These are phyloP conservation scores for Boletellus ananas DNA, from an alignment of 768 basidiomycete species.

Conservation along the genomic window DNA sequence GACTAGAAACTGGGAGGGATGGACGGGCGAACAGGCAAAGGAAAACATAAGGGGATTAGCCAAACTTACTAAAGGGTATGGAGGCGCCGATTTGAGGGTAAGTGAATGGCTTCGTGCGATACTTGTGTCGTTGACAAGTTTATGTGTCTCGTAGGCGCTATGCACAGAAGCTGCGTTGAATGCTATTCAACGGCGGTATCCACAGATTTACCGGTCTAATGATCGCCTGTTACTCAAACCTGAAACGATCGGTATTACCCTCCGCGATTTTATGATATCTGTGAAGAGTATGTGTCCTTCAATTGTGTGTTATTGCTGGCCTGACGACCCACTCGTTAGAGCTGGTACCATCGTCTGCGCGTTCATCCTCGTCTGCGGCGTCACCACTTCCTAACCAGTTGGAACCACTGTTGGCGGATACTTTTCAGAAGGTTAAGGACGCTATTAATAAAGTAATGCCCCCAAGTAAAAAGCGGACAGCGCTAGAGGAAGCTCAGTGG, in stretches of 20 bases:
- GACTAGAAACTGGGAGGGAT: slow-evolving; percentile 86
- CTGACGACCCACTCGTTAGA: slow-evolving; percentile 46
- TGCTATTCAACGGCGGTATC: slow-evolving; percentile 92
- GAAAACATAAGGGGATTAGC: slow-evolving; percentile 65
- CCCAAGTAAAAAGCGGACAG: slow-evolving; percentile 71
- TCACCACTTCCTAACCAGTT: slow-evolving; percentile 83
- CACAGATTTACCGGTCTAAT: slow-evolving; percentile 92
- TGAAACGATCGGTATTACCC: slow-evolving; percentile 75
- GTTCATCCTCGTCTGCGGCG: slow-evolving; percentile 84
- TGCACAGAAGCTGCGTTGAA: slow-evolving; percentile 97
- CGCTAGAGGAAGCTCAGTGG: slow-evolving; percentile 93
- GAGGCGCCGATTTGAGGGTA: slow-evolving; percentile 93
- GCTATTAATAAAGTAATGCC: slow-evolving; percentile 78
- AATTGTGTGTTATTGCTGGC: neutral
- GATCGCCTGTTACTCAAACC: slow-evolving; percentile 84
- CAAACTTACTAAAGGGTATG: slow-evolving; percentile 93
- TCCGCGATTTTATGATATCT: slow-evolving; percentile 96
- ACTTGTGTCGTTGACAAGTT: slow-evolving; percentile 1
- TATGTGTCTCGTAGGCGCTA: slow-evolving; percentile 54
- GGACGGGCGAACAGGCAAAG: slow-evolving; percentile 52
- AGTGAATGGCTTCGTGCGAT: slow-evolving; percentile 21
- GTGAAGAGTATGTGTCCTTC: slow-evolving; percentile 72
- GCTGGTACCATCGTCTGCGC: slow-evolving; percentile 90
- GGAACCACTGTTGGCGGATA: slow-evolving; percentile 64
- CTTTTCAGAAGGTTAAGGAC: slow-evolving; percentile 67